phyloP scores from a whole-genome alignment of 2,329 filamentous ascomycete species.

The Colletotrichum sidae region DNA sequence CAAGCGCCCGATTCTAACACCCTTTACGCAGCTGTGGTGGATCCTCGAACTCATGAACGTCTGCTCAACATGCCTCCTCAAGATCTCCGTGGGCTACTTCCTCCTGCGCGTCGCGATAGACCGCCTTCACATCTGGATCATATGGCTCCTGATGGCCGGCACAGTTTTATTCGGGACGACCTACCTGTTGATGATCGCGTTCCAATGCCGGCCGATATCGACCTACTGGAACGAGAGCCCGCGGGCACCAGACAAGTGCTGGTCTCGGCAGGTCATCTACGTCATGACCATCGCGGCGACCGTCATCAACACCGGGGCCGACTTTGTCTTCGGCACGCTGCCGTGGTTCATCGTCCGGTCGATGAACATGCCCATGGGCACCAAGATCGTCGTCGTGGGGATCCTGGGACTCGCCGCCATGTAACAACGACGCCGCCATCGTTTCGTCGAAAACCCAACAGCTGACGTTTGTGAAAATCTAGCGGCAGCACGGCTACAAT shows the following conservation, averaged over 20 bases:
- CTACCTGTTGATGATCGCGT: constrained; percentile 55
- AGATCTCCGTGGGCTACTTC: constrained; percentile 56
- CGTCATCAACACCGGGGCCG: constrained; percentile 50
- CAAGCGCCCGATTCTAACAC: not conserved
- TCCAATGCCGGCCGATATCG: constrained; percentile 53
- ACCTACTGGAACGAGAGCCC: constrained; percentile 51
- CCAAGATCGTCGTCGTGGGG: constrained; percentile 50
- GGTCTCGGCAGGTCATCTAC: constrained; percentile 41
- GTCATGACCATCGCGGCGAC: constrained; percentile 51
- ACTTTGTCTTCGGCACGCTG: constrained; percentile 53
- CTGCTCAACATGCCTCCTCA: constrained; percentile 45
- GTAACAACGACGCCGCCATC: not conserved
- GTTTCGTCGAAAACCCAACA: not conserved
- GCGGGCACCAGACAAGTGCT: constrained; percentile 44
- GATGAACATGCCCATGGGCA: constrained; percentile 51
- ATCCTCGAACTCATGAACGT: constrained; percentile 55
- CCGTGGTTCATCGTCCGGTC: constrained; percentile 54
- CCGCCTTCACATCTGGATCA: constrained; percentile 46
- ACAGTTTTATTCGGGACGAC: constrained; percentile 50
- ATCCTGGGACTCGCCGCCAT: constrained; percentile 49
- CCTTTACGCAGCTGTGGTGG: constrained; percentile 47
- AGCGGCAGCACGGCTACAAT: constrained; percentile 51
- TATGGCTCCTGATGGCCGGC: constrained; percentile 48
- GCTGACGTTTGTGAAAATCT: not conserved
- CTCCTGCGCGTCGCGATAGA: constrained; percentile 54